A percentile compares a stretch with the other conserved stretches of the same genome.
Conservation (phyloP, 805 yeast genomes). For the Lachancea fermentati region DNA sequence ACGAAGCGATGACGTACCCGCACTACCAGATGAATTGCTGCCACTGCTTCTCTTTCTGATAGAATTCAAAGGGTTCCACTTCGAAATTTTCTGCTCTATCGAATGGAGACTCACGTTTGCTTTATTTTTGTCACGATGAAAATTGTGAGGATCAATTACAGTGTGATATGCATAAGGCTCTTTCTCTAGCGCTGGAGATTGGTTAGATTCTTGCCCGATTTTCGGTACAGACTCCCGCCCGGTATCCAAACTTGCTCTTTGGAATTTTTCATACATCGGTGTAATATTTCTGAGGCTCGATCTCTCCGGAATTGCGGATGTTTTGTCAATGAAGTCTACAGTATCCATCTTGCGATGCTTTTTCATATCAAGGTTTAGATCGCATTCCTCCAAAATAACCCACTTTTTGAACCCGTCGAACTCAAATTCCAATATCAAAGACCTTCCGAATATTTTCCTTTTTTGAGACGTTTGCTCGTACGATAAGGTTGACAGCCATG, state of each 20-base stretch:
- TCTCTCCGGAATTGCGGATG: conserved; percentile 6
- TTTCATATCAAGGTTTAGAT: conserved; percentile 31
- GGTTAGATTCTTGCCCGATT: too few species aligned
- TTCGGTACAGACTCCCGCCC: conserved; percentile 5
- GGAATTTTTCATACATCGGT: conserved; percentile 26
- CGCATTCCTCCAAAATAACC: conserved; percentile 69
- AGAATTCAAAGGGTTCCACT: conserved; percentile 29
- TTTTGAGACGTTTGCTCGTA: conserved; percentile 63
- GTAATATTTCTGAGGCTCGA: conserved; percentile 10
- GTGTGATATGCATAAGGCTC: conserved; percentile 20
- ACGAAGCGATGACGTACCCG: neutral
- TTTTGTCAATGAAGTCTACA: conserved; percentile 16
- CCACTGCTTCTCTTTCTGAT: conserved; percentile 23
- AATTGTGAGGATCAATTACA: conserved; percentile 19
- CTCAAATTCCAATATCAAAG: conserved; percentile 76
- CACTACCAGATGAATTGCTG: conserved; percentile 6
- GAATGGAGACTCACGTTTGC: conserved; percentile 18
- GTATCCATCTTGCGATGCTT: conserved; percentile 21
- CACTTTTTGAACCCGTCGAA: conserved; percentile 72
- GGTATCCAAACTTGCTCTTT: conserved; percentile 8
- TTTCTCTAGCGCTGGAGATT: neutral
- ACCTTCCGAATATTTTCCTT: conserved; percentile 71
- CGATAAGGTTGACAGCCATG: conserved; percentile 77
- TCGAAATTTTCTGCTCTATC: conserved; percentile 25
- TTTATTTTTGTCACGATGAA: conserved; percentile 15